Evolutionary conservation across 768 basidiomycete species (phyloP), one percentile per base, ranked within the genome.

Genomic region (Boletus sp.): DNA sequence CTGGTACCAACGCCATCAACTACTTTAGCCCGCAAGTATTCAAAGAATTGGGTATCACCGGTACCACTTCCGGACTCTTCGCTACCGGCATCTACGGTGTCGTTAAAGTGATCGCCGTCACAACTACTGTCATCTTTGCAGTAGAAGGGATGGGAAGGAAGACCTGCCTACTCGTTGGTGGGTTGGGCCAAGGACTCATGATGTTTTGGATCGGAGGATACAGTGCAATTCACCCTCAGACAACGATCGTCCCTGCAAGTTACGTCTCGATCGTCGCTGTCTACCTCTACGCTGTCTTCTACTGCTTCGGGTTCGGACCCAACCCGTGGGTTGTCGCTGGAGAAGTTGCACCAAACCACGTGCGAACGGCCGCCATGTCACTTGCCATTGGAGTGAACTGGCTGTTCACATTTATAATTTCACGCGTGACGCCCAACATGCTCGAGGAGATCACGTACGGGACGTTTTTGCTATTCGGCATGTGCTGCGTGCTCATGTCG

Each of bases 11-110:
- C 56, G 74, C 79, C 3, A 78, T 82, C 60, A 80, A 80, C 60
- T 83, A 83, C 58, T 83, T 75, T 54, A 76, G 76, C 56, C 82
- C 82, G 0, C 62, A 74, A 38, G 78, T 83, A 55, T 82, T 83
- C 56, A 73, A 74, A 4, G 66, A 66, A 35, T 68, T 83, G 15
- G 81, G 81, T 2, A 74, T 82, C 23, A 71, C 68, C 1, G 75
- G 77, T 4, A 75, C 70, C 25, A 72, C 61, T 7, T 66, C 77
- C 5, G 74, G 70, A 17, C 68, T 83, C 7, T 74, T 83, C 37
- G 80, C 81, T 4, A 82, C 82, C 6, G 82, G 81, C 56, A 59
- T 68, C 55, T 73, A 71, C 47, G 69, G 73, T 30, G 51, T 72
- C 42, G 69, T 72, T 35, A 72, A 82, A 69, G 73, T 78, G 21